Percentiles rank a stretch among this genome's conserved stretches.
Conservation (phyloP, 768 basidiomycete genomes). For the Amanita muscaria region DNA sequence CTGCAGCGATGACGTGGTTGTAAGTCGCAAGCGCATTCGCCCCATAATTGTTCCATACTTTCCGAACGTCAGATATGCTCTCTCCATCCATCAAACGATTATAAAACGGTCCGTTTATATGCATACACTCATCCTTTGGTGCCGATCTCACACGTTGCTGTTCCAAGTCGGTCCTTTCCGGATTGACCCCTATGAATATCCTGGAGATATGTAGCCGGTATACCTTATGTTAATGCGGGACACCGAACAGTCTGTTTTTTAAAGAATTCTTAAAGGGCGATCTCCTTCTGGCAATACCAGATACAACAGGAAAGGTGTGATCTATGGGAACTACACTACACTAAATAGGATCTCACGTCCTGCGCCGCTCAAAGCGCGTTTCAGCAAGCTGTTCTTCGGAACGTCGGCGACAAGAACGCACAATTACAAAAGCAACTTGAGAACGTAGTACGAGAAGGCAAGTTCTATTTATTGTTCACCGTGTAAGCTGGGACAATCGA, state of each 20-base stretch:
- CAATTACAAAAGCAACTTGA: conserved; percentile 81
- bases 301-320: conserved; percentile 74
- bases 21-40: conserved; percentile 21
- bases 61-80: conserved; percentile 53
- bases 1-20: conserved; percentile 56
- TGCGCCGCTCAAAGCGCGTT: conserved; percentile 45
- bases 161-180: conserved; percentile 73
- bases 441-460: conserved; percentile 80
- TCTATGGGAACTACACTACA: neutral
- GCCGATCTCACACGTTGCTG: conserved; percentile 3
- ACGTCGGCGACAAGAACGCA: conserved; percentile 73
- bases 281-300: conserved; percentile 91
- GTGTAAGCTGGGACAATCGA: too few relatives aligned
- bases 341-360: neutral
- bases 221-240: conserved; percentile 9
- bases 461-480: neutral
- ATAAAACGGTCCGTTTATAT: conserved; percentile 60
- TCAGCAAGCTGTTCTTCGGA: conserved; percentile 76
- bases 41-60: neutral
- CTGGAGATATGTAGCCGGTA: conserved; percentile 79
- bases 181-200: conserved; percentile 64
- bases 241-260: conserved; percentile 1
- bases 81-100: conserved; percentile 80
- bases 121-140: conserved; percentile 26
- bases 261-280: conserved; percentile 38